Evolutionary conservation across 1,284 basidiomycete species (phyloP).

Genomic region (Phylloboletellus chloephorus): DNA sequence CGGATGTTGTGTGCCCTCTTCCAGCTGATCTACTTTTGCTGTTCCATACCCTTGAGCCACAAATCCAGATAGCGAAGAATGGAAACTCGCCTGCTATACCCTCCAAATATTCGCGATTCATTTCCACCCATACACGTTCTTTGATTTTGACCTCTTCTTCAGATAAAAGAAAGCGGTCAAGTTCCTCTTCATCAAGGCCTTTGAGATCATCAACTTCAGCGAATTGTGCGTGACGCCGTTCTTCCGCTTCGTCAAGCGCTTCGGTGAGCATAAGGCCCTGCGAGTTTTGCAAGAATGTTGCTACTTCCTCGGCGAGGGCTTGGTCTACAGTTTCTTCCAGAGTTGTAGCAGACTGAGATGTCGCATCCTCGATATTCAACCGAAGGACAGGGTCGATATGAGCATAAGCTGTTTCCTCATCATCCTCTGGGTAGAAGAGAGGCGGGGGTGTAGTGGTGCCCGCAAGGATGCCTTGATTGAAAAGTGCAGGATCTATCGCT

Average conservation of each 20-base stretch:
- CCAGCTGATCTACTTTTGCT: slow-evolving; percentile 66
- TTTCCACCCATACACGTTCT: slow-evolving; percentile 94
- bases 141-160: slow-evolving; percentile 87
- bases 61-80: slow-evolving; percentile 12
- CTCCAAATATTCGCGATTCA: slow-evolving; percentile 92
- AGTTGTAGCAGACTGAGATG: slow-evolving; percentile 16
- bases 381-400: slow-evolving; percentile 60
- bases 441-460: slow-evolving; percentile 25
- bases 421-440: slow-evolving; percentile 40
- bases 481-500: slow-evolving; percentile 36
- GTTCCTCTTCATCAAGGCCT: slow-evolving; percentile 89
- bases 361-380: slow-evolving; percentile 15
- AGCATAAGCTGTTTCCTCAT: slow-evolving; percentile 36
- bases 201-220: slow-evolving; percentile 57
- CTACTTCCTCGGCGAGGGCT: slow-evolving; percentile 60
- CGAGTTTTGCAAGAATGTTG: slow-evolving; percentile 52
- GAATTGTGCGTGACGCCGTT: slow-evolving; percentile 50
- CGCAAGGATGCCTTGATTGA: slow-evolving; percentile 41
- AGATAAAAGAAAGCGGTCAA: slow-evolving; percentile 80
- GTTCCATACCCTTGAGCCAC: slow-evolving; percentile 42
- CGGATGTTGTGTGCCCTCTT: slow-evolving; percentile 40
- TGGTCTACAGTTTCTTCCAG: slow-evolving; percentile 48
- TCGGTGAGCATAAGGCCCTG: slow-evolving; percentile 52
- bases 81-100: slow-evolving; percentile 69
- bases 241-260: slow-evolving; percentile 61